Percentiles rank a stretch among this genome's conserved stretches.
phyloP scores from a whole-genome alignment of 495 filamentous ascomycete genomes.

The Podospora pseudoanserina region DNA sequence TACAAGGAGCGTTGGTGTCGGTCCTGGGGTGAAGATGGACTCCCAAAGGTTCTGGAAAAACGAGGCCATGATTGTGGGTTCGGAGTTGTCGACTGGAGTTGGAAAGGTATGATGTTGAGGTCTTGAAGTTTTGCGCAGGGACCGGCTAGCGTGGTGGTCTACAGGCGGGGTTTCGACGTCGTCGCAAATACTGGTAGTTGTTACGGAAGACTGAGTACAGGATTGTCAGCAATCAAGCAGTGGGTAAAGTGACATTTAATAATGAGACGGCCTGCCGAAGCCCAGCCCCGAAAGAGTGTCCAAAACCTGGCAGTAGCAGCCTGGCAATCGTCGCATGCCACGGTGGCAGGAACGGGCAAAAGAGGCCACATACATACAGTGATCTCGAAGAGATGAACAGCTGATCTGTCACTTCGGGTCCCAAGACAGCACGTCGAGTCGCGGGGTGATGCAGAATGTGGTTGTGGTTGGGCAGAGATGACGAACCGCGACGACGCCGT shows the following conservation, averaged over 20 bases:
- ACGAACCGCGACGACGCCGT: constrained; percentile 17
- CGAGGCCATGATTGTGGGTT: constrained; percentile 58
- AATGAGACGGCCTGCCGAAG: neutral
- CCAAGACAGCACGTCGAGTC: constrained; percentile 13
- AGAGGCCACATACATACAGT: neutral
- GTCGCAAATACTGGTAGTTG: neutral
- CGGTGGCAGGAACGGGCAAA: constrained; percentile 8
- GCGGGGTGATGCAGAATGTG: constrained; percentile 1
- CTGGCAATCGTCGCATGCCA: constrained; percentile 7
- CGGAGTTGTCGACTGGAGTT: neutral
- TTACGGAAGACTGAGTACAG: neutral
- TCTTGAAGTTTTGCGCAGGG: too few relatives aligned
- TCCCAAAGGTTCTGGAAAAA: constrained; percentile 82
- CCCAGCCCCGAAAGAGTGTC: neutral
- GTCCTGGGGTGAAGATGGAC: constrained; percentile 87
- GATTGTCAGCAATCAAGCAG: neutral
- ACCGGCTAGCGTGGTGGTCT: neutral
- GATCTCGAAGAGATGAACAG: constrained; percentile 3
- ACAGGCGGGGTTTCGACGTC: neutral
- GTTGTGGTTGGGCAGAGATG: constrained; percentile 23
- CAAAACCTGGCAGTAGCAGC: constrained; percentile 10
- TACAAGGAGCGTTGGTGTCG: constrained; percentile 80
- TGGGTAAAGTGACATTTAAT: neutral
- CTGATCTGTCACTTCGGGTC: constrained; percentile 17
- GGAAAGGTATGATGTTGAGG: too few relatives aligned